Evolutionary conservation across 495 filamentous ascomycete genomes (phyloP), one percentile per base, ranked within the genome.

Genomic region (Aspergillus hancockii): DNA sequence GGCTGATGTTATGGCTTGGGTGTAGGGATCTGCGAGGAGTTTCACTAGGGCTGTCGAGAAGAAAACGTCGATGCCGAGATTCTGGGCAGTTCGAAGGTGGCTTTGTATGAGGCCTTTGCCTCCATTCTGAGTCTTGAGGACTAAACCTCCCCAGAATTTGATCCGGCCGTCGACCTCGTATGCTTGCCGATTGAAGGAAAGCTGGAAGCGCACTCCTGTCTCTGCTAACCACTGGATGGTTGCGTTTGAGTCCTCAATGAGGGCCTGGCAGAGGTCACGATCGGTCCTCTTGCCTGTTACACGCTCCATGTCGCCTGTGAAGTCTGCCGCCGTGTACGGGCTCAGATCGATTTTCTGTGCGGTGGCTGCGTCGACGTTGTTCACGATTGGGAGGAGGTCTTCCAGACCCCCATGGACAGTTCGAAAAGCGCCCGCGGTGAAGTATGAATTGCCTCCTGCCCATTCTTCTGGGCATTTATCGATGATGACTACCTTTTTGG

Each of bases 131-230:
- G 81, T 83, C 55, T 77, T 85, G 40, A 88, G 61, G 5, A 71
- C 73, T 56, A 89, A 63, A 0, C 85, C 84, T 18, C 86, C 85
- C 83, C 83, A 88, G 61, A 89, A 88, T 58, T 83, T 84, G 51
- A 72, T 76, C 13, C 79, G 69, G 9, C 78, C 82, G 52, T 81
- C 70, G 7, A 86, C 74, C 43, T 81, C 62, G 53, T 81, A 88
- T 0, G 85, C 81, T 63, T 89, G 84, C 0, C 86, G 74, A 52
- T 86, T 83, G 67, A 87, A 88, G 2, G 76, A 79, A 19, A 88
- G 71, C 58, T 81, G 74, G 59, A 85, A 88, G 6, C 72, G 67
- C 8, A 85, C 69, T 0, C 84, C 84, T 38, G 79, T 70, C 14
- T 70, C 49, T 13, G 73, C 75, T 7, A 89, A 66, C 85, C 85